Conservation (phyloP, 192 early-diverging fungal species). For the Coemansia interrupta region DNA sequence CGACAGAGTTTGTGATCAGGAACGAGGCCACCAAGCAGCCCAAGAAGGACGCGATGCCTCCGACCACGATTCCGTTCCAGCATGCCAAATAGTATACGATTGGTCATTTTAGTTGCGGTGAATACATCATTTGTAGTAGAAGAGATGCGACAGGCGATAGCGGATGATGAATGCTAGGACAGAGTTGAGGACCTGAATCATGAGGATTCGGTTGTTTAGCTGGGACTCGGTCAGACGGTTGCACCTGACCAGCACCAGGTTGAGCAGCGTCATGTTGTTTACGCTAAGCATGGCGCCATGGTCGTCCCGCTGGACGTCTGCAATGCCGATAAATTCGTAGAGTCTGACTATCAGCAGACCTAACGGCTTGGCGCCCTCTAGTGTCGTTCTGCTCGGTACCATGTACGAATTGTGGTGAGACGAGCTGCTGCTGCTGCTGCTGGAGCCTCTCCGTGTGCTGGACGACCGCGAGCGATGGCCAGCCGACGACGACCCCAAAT, state of each 20-base stretch:
- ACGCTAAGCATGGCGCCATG: slow-evolving; percentile 53
- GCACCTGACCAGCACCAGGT: slow-evolving; percentile 75
- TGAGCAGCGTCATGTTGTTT: slow-evolving; percentile 93
- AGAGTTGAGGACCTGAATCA: slow-evolving; percentile 67
- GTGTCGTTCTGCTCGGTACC: slow-evolving; percentile 36
- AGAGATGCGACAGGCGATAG: slow-evolving; percentile 72
- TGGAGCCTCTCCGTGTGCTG: slow-evolving; percentile 1
- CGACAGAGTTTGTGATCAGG: slow-evolving; percentile 42
- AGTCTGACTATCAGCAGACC: slow-evolving; percentile 27
- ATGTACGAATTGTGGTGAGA: slow-evolving; percentile 18
- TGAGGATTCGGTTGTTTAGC: slow-evolving; percentile 57
- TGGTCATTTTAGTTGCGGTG: background rate
- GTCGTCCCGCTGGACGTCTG: slow-evolving; percentile 34
- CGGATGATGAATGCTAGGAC: slow-evolving; percentile 75
- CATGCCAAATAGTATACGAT: slow-evolving; percentile 38
- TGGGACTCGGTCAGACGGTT: slow-evolving; percentile 72
- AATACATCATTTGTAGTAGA: slow-evolving; percentile 61
- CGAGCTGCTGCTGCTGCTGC: background rate
- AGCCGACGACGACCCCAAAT: background rate
- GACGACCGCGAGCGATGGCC: slow-evolving; percentile 9
- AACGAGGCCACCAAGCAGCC: slow-evolving; percentile 43
- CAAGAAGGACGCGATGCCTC: slow-evolving; percentile 40
- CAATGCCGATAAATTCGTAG: slow-evolving; percentile 30
- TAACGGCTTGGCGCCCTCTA: slow-evolving; percentile 36
- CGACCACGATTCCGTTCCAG: slow-evolving; percentile 44